Evolutionary conservation across 139 green algal genomes (phyloP).

Genomic region (Diplosphaera chodatii): DNA sequence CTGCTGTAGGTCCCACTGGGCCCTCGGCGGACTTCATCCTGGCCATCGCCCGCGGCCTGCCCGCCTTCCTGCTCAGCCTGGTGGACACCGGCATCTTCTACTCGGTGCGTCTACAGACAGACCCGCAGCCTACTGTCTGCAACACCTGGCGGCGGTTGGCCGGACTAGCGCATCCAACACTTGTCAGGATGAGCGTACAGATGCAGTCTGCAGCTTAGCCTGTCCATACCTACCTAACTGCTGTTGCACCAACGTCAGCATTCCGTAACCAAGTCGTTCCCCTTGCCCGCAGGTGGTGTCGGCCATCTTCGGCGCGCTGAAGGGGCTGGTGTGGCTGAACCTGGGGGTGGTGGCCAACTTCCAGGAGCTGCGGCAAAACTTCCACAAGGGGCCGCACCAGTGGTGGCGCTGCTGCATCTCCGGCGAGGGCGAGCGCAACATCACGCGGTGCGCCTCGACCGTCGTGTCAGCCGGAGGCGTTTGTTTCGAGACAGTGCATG

Average conservation of each 20-base stretch:
- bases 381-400: conserved; percentile 35
- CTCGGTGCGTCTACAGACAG: background rate
- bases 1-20: background rate
- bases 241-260: background rate
- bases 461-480: background rate
- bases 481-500: no score
- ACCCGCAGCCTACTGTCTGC: no score
- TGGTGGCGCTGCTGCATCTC: conserved; percentile 29
- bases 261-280: no score
- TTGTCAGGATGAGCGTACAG: no score
- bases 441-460: background rate
- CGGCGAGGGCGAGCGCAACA: conserved; percentile 6
- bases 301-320: conserved; percentile 29
- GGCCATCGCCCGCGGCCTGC: conserved; percentile 22
- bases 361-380: conserved; percentile 34
- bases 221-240: background rate
- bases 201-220: background rate
- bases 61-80: conserved; percentile 29
- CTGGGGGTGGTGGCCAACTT: conserved; percentile 31
- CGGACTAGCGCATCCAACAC: no score
- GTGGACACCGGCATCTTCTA: conserved; percentile 21
- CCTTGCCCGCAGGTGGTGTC: conserved; percentile 18
- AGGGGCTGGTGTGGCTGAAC: conserved; percentile 41
- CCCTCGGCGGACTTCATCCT: conserved; percentile 23
- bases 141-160: background rate